Percentiles rank a stretch among this genome's conserved stretches.
phyloP scores from a whole-genome alignment of 495 filamentous ascomycete genomes.

The Penicillium tannophilum region DNA sequence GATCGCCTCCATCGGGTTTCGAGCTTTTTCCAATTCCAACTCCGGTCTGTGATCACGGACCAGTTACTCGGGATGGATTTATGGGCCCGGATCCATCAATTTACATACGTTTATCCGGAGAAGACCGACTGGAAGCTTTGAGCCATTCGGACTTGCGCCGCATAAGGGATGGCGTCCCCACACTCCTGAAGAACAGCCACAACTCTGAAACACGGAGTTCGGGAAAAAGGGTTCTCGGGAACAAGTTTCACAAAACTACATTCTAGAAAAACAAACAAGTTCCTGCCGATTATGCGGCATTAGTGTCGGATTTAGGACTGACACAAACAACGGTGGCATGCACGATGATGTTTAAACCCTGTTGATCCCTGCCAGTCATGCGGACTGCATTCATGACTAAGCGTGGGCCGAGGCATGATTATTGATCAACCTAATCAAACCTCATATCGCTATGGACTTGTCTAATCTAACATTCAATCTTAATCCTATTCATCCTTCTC shows the following conservation, averaged over 20 bases:
- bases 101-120: background rate
- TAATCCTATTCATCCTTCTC: background rate
- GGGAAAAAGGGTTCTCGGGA: background rate
- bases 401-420: constrained; percentile 4
- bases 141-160: background rate
- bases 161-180: constrained; percentile 2
- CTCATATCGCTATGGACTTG: background rate
- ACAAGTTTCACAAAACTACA: too few relatives aligned
- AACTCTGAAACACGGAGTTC: background rate
- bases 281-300: too few relatives aligned
- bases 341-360: too few relatives aligned
- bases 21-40: constrained; percentile 10
- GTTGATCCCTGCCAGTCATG: too few relatives aligned
- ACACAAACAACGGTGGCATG: too few relatives aligned
- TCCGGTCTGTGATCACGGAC: constrained; percentile 10
- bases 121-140: background rate
- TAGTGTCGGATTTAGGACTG: too few relatives aligned
- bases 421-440: background rate
- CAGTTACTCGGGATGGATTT: background rate
- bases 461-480: background rate
- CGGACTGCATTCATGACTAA: background rate
- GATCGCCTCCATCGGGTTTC: constrained; percentile 21
- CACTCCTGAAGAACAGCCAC: background rate
- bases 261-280: too few relatives aligned
- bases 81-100: background rate